Conservation (phyloP, 2,329 filamentous ascomycete genomes). For the Cylindrodendrum hubeiense region DNA sequence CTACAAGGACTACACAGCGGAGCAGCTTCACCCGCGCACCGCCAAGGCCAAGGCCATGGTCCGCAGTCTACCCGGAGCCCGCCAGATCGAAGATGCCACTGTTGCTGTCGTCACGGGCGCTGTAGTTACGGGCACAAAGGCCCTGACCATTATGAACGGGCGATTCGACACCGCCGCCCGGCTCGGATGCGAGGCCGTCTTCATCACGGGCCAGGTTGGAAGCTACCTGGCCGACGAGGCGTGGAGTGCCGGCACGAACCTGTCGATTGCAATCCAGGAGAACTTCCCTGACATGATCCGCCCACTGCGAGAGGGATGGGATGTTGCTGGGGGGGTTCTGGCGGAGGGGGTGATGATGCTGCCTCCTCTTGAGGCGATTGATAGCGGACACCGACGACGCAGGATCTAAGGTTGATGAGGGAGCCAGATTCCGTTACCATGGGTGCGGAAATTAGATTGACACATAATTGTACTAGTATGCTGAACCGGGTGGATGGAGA, state of each 20-base stretch:
- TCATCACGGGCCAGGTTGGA: constrained; percentile 11
- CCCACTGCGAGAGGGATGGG: constrained; percentile 2
- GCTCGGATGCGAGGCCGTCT: constrained; percentile 14
- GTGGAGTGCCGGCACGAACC: constrained; percentile 3
- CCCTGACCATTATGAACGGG: too few relatives aligned
- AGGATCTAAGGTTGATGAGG: not conserved
- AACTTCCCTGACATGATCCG: constrained; percentile 1
- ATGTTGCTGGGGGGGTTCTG: constrained; percentile 9
- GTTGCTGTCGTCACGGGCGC: not conserved
- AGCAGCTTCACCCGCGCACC: not conserved
- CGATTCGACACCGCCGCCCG: not conserved
- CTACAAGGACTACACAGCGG: not conserved
- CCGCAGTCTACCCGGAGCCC: not conserved
- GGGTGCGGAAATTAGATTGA: not conserved
- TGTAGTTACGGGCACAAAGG: not conserved
- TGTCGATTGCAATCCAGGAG: constrained; percentile 16
- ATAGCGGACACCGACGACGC: constrained; percentile 9
- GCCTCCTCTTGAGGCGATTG: constrained; percentile 25
- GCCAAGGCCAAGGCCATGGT: not conserved
- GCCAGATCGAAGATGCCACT: not conserved
- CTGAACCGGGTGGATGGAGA: not conserved
- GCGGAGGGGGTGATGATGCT: constrained; percentile 26
- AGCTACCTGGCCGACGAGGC: constrained; percentile 16
- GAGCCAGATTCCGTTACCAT: not conserved
- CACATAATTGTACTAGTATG: not conserved